Base-by-base conservation (phyloP, 768 basidiomycete genomes). In the Gyrodon lividus region DNA sequence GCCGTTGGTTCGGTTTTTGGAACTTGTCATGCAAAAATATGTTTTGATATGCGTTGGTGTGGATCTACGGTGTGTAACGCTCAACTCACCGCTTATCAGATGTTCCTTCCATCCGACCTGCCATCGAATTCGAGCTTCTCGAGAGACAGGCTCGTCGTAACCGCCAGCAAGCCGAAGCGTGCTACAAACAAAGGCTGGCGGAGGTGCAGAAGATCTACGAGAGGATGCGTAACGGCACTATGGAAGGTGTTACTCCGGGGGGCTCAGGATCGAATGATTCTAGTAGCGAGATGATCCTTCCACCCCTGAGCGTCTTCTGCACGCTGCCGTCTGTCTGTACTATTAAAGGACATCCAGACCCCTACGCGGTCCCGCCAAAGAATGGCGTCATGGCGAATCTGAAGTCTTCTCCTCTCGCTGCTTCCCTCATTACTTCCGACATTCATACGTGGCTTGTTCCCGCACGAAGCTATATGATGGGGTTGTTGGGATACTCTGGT, bases 241-340 rank as follows among this genome's bases (percentile, higher is more conserved):
- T 51, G 12, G 17, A n/a, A 9, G 17, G 12, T 13, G 1, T 16
- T 16, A 1, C n/a, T 9, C 23, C 34, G 0, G 48, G 22, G 8
- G 13, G 20, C 3, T 19, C 47, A 0, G 30, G 26, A 13, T 16
- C 42, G 9, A 31, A 12, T 2, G 51, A 50, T 3, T 10, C 38
- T 7, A 22, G 23, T 5, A 38, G 35, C n/a, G 52, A 65, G 14
- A 37, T 55, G 6, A 54, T 71, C 7, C 58, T 84, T 7, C 84
- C 82, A 0, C 65, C 74, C 12, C 64, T 82, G 17, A 40, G 68
- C 1, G 70, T 76, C 30, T 86, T 86, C 64, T 74, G 73, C 17
- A 58, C 64, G 48, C 67, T 85, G 1, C 78, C 82, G 0, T 70
- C 79, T 19, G 69, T 84, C 6, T 60, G 65, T 33, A 49, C 60